A percentile compares a stretch with the other conserved stretches of the same genome.
phyloP scores from a whole-genome alignment of 148 eudicot genomes.

The Bassia scoparia region DNA sequence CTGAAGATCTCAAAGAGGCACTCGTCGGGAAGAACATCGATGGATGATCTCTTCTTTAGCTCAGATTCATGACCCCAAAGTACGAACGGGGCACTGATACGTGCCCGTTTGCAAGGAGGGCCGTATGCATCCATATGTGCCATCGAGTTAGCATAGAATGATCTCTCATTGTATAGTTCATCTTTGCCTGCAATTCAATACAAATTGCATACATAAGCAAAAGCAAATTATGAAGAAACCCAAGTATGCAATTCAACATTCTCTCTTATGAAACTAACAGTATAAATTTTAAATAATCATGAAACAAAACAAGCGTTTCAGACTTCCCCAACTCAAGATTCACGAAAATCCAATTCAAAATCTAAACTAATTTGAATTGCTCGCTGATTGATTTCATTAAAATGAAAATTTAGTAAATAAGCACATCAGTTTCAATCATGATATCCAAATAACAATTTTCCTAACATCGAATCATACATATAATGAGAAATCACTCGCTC shows the following conservation, averaged over 20 bases:
- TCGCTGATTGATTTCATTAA: background rate
- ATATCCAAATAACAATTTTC: background rate
- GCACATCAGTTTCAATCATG: slow-evolving; percentile 3
- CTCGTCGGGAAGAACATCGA: slow-evolving; percentile 80
- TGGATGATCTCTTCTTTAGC: slow-evolving; percentile 42
- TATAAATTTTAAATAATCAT: background rate
- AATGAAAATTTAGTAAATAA: background rate
- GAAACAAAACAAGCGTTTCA: background rate
- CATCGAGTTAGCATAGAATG: slow-evolving; percentile 38
- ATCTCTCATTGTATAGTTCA: slow-evolving; percentile 42
- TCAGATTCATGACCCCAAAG: slow-evolving; percentile 30
- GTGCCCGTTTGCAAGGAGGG: slow-evolving; percentile 59
- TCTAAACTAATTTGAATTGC: background rate
- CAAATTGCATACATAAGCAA: slow-evolving; percentile 25
- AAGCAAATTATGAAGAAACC: background rate
- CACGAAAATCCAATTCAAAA: no score
- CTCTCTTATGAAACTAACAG: background rate
- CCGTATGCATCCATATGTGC: slow-evolving; percentile 42
- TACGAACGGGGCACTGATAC: slow-evolving; percentile 41
- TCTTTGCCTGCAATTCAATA: slow-evolving; percentile 55
- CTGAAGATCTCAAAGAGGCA: slow-evolving; percentile 86
- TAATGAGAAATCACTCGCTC: background rate
- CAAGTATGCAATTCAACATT: background rate
- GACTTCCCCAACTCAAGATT: no score
- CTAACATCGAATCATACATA: background rate